Base-by-base conservation (phyloP, 139 green algal species). In the Micractinium sp. region DNA sequence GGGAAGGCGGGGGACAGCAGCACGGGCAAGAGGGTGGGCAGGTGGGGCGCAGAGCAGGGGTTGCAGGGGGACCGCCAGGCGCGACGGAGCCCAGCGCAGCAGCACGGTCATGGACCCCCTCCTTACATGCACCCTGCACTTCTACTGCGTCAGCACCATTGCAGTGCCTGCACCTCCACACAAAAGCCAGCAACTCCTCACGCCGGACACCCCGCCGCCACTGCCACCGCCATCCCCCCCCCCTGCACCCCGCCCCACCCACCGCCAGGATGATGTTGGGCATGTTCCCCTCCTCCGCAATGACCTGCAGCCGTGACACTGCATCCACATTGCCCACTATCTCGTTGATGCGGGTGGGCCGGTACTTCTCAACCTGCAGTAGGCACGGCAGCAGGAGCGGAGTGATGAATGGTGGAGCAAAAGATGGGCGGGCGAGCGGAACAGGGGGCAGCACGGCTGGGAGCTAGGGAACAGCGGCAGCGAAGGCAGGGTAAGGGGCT, bases 251-350 rank as follows among this genome's bases (percentile, higher is more conserved):
- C 73, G 3, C 73, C 31, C 73, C 31, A 79, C 31, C 74, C 84
- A 96, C 96, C 88, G 97, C 89, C 7, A 99, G 94, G 53, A 99
- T 99, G 75, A 99, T 81, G 93, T 99, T 99, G 39, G 98, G 98
- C 94, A 99, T 98, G 91, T 99, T 99, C 79, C 98, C 98, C 80
- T 99, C 95, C 33, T 97, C 93, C 27, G 97, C 96, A 69, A 99
- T 99, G 67, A 98, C 93, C 60, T 89, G 86, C n/a, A 99, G 91
- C 12, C 98, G 92, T 1, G 93, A 93, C 1, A 99, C 97, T 0
- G 98, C 98, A 33, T 99, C 98, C 3, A 89, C 88, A 81, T 99
- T 99, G 47, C 98, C 98, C 33, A 99, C 97, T 29, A 99, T 97
- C 61, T 99, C 97, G 16, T 93, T 94, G 22, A 99, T 95, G 5